phyloP scores from a whole-genome alignment of 2,329 filamentous ascomycete species.

The Trichoderma arundinaceum region DNA sequence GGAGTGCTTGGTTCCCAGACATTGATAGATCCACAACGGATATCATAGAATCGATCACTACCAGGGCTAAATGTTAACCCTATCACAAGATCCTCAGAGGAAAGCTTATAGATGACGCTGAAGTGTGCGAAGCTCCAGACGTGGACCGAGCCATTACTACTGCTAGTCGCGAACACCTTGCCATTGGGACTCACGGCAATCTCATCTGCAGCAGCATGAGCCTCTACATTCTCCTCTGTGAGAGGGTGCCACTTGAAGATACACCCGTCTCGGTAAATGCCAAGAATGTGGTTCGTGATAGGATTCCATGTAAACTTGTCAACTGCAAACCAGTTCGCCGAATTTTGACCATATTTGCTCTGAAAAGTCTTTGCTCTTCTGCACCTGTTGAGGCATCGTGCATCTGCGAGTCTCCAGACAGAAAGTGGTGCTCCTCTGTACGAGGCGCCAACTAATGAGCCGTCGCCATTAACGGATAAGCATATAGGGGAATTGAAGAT shows the following conservation, averaged over 20 bases:
- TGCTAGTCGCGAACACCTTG: conserved; percentile 1
- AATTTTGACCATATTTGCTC: not conserved
- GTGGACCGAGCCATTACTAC: not conserved
- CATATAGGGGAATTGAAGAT: not conserved
- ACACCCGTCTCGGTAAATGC: not conserved
- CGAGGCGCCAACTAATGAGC: not conserved
- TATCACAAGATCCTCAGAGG: not conserved
- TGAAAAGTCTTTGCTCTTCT: not conserved
- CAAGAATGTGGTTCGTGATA: not conserved
- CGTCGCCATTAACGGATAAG: not conserved
- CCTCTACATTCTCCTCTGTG: not conserved
- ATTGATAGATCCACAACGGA: conserved; percentile 2
- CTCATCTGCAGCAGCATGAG: not conserved
- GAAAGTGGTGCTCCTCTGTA: conserved; percentile 7
- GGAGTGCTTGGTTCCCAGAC: not conserved
- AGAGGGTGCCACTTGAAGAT: conserved; percentile 14
- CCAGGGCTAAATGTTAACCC: not conserved
- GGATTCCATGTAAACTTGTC: conserved; percentile 4
- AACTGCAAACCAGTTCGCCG: not conserved
- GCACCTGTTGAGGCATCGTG: not conserved
- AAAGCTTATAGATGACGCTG: not conserved
- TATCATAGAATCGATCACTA: not conserved
- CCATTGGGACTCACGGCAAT: not conserved
- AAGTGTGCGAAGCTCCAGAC: not conserved
- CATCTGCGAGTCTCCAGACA: not conserved